Evolutionary conservation across 768 basidiomycete species (phyloP).

Genomic region (Dioszegia aurantiaca): DNA sequence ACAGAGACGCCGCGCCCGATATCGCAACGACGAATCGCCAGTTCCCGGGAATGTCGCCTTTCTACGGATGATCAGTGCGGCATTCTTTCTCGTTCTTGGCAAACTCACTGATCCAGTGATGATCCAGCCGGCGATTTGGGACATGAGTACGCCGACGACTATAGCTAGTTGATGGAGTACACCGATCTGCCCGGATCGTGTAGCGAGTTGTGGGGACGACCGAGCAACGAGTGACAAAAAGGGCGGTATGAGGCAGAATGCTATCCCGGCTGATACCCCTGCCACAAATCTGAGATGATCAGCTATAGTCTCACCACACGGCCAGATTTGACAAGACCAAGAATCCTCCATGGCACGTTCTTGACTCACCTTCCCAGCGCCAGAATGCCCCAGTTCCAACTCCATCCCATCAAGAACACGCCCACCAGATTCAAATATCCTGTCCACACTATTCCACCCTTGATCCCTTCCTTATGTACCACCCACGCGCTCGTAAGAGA

Average conservation of each 20-base stretch:
- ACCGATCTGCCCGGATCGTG: conserved; percentile 43
- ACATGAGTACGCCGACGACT: conserved; percentile 41
- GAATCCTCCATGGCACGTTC: too few species aligned
- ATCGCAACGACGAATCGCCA: conserved; percentile 47
- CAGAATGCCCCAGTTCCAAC: conserved; percentile 42
- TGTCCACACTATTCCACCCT: conserved; percentile 43
- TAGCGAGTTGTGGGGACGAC: conserved; percentile 29
- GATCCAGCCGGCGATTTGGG: conserved; percentile 41
- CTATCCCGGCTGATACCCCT: conserved; percentile 45
- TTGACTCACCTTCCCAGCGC: conserved; percentile 40
- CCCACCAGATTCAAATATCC: conserved; percentile 46
- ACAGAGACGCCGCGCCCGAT: conserved; percentile 38
- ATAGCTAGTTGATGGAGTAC: conserved; percentile 49
- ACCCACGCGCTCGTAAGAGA: conserved; percentile 35
- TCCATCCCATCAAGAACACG: conserved; percentile 38
- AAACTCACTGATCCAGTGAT: conserved; percentile 40
- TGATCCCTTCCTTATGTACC: conserved; percentile 35
- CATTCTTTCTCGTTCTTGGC: background rate
- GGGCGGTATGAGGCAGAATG: conserved; percentile 48
- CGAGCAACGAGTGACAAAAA: conserved; percentile 37
- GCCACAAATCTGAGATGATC: conserved; percentile 33
- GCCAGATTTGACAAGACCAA: background rate
- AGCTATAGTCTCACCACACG: background rate
- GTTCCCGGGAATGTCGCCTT: conserved; percentile 44
- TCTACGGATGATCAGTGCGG: conserved; percentile 18